Evolutionary conservation across 306 rosid genomes (phyloP), one percentile per base, ranked within the genome.

Genomic region (Sindora glabra): DNA sequence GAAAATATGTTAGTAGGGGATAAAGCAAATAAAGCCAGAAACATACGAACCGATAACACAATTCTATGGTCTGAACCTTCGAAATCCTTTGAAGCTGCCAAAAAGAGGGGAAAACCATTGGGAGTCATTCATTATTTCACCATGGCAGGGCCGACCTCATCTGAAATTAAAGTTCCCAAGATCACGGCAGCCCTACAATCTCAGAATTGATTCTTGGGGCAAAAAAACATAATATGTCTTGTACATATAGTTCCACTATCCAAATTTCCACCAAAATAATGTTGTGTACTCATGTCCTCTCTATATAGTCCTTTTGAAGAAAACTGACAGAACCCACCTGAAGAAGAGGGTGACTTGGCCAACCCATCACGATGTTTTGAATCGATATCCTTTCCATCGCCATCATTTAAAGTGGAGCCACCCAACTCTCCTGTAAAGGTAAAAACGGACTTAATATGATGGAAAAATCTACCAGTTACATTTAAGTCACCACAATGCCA

Each of bases 301-400:
- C 79, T 85, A 83, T 88, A 92, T 76, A 92, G 95, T 88, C 96
- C 95, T 79, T 88, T 91, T 70, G 96, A 88, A 79, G 94, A 86
- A 85, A 86, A 83, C 95, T 89, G 94, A 88, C 82, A 72, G 95
- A 83, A 92, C 99, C 99, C 96, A 92, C 99, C 99, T 92, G 99
- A 92, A 73, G 99, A 86, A 57, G 95, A 83, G 78, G 97, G 95
- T 86, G 99, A 89, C 78, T 80, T 80, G 85, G 94, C 84, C 83
- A 84, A 82, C 72, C 86, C 90, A 44, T 77, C 83, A 26, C 76
- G 77, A 74, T 64, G 58, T 64, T 76, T 89, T 48, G 89, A 72
- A 68, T 79, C 74, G 23, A 40, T 79, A 71, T 86, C 88, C 54
- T 78, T 90, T 84, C 90, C 91, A 54, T 71, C 83, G 32, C 79